Evolutionary conservation across 202 grass and related monocot genomes (phyloP), one percentile per base, ranked within the genome.

Genomic region (Eragrostis tef): DNA sequence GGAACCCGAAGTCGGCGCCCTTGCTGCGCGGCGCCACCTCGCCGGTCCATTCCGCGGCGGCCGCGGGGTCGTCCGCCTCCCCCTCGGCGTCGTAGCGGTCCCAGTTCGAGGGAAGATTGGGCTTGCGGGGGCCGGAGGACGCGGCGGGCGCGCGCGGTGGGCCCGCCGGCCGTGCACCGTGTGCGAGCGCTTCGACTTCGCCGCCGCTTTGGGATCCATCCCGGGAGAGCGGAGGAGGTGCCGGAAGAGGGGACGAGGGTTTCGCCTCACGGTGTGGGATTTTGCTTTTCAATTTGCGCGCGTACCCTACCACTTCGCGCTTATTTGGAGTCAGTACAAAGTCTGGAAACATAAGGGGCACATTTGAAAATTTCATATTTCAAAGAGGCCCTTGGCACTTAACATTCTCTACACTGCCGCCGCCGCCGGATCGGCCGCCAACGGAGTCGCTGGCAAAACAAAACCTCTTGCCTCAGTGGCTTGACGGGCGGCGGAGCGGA

Each of bases 161-260:
- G 75, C 57, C 42, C 81, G 84, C 19, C 96, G 96, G 71, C 85
- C 96, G 20, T 93, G 92, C 59, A 93, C 86, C 62, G 96, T 93
- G 69, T 98, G 89, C 20, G 71, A 83, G 70, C 92, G 86, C 90
- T 95, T 98, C 80, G 90, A 93, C 87, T 89, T 98, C 63, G 90
- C 92, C 47, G 89, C 87, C 64, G 92, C 88, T 72, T 98, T 98
- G 64, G 96, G 96, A 78, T 98, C 96, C 92, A 98, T 94, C 48
- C 13, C 50, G 11, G 64, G 50, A 42, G 7, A 34, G 6, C 3
- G 65, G 12, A 15, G 17, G 17, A 15, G 43, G 45, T 11, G 81
- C 34, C 41, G 13, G 6, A 20, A 43, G 19, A 54, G 59, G 19
- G 49, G 22, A n/a, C n/a, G 27, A 62, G 39, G 78, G 61, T 60